Percentiles rank a stretch among this genome's conserved stretches.
Conservation (phyloP, 331 rosid species). For the Quercus tomentella region DNA sequence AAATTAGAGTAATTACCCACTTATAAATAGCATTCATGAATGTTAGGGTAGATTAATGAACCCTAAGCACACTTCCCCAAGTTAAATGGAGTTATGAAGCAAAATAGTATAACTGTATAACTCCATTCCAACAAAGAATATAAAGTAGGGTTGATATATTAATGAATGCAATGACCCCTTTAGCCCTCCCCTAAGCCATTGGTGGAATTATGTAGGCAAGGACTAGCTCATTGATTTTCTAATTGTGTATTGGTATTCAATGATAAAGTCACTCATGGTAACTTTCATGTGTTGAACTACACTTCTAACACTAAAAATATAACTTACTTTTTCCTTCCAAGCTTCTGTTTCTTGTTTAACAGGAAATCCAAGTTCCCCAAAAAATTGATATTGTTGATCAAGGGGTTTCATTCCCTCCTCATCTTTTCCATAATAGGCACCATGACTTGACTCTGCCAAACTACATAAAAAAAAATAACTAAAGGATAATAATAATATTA, state of each 20-base stretch:
- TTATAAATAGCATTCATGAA: no score
- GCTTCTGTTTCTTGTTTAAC: constrained; percentile 56
- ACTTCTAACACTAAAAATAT: not conserved
- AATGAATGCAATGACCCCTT: not conserved
- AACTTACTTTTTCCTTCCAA: constrained; percentile 85
- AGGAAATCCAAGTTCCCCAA: constrained; percentile 63
- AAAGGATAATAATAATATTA: not conserved
- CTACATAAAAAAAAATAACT: constrained; percentile 38
- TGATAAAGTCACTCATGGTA: not conserved
- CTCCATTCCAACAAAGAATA: not conserved
- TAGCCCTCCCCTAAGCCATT: not conserved
- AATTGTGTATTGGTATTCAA: not conserved
- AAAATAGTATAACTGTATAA: not conserved
- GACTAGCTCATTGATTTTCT: not conserved
- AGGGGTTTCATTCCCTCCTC: constrained; percentile 58
- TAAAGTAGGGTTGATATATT: not conserved
- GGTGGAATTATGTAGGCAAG: not conserved
- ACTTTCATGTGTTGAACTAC: not conserved
- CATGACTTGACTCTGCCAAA: constrained; percentile 74
- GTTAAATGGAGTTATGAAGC: no score
- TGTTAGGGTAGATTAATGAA: no score
- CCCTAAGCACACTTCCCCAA: no score
- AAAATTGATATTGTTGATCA: constrained; percentile 57
- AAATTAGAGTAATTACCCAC: no score
- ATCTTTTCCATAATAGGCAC: constrained; percentile 53